Percentiles rank a stretch among this genome's conserved stretches.
Conservation (phyloP, 495 filamentous ascomycete species). For the Rhizodiscina lignyota region DNA sequence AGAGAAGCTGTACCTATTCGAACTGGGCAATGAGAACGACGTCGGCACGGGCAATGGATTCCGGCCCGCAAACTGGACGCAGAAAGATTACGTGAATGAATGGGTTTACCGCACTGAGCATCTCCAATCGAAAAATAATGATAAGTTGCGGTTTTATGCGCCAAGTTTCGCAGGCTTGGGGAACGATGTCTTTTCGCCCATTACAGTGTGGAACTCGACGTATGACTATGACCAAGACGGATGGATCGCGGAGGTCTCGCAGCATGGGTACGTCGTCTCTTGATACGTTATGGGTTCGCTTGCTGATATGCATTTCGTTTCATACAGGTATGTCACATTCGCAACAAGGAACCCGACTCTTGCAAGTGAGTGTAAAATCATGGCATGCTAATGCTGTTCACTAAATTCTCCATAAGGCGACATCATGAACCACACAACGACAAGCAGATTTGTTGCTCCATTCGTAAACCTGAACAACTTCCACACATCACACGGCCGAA, state of each 20-base stretch:
- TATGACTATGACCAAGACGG: constrained; percentile 29
- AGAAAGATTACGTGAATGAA: constrained; percentile 38
- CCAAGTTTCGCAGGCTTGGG: constrained; percentile 52
- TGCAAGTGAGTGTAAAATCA: no score
- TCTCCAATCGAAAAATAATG: no score
- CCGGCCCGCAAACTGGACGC: constrained; percentile 36
- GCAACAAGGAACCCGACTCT: no score
- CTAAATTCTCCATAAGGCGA: constrained; percentile 46
- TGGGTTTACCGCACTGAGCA: constrained; percentile 39
- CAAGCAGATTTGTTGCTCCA: constrained; percentile 28
- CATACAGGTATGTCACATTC: no score
- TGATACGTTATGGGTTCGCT: no score
- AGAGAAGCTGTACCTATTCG: constrained; percentile 21
- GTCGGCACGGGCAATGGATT: constrained; percentile 33
- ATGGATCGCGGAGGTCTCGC: constrained; percentile 40
- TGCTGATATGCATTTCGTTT: no score
- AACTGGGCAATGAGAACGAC: constrained; percentile 26
- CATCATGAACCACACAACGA: constrained; percentile 49
- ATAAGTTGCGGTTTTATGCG: constrained; percentile 39
- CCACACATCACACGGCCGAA: no score
- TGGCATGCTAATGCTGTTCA: no score
- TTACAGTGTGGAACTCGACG: no score
- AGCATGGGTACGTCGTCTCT: no score
- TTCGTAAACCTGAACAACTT: constrained; percentile 19
- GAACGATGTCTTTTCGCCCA: no score